Percentiles rank a stretch among this genome's conserved stretches.
Evolutionary conservation across 352 stramenopile species (phyloP).

Genomic region (Elongisporangium prolatum): DNA sequence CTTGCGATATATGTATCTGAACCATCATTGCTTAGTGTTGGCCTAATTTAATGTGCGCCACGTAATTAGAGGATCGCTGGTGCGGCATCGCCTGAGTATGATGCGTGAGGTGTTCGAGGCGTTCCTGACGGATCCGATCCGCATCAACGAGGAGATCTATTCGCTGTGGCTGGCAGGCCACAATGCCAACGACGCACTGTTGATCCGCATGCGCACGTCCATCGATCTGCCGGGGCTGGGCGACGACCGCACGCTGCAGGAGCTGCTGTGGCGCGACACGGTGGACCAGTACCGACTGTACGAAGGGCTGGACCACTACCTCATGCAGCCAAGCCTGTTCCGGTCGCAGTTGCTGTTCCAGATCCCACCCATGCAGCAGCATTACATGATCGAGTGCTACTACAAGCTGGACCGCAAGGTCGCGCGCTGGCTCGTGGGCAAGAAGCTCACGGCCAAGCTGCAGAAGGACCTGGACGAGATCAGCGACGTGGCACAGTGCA

Average conservation of each 20-base stretch:
- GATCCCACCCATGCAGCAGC: conserved; percentile 68
- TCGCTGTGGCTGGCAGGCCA: conserved; percentile 73
- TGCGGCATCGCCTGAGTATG: conserved; percentile 4
- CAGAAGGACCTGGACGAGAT: conserved; percentile 87
- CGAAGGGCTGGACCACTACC: conserved; percentile 80
- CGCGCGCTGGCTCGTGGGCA: conserved; percentile 68
- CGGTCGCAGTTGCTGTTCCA: conserved; percentile 79
- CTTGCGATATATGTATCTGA: neutral
- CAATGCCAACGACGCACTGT: conserved; percentile 53
- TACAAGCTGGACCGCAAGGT: conserved; percentile 70
- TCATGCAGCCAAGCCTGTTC: conserved; percentile 76
- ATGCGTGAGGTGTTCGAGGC: conserved; percentile 82
- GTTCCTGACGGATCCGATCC: conserved; percentile 77
- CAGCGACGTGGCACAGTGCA: conserved; percentile 55
- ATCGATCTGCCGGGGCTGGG: conserved; percentile 43
- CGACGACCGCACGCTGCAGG: conserved; percentile 46
- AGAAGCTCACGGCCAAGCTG: conserved; percentile 76
- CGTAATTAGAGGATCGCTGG: neutral
- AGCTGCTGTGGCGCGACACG: conserved; percentile 74
- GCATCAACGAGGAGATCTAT: conserved; percentile 75
- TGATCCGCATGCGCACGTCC: conserved; percentile 41
- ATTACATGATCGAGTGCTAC: conserved; percentile 81
- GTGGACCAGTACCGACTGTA: conserved; percentile 83
- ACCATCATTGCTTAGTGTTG: too few species aligned
- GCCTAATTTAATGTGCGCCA: neutral